Percentiles rank a stretch among this genome's conserved stretches.
phyloP scores from a whole-genome alignment of 257 asterid species.

The Nicotiana tomentosiformis region DNA sequence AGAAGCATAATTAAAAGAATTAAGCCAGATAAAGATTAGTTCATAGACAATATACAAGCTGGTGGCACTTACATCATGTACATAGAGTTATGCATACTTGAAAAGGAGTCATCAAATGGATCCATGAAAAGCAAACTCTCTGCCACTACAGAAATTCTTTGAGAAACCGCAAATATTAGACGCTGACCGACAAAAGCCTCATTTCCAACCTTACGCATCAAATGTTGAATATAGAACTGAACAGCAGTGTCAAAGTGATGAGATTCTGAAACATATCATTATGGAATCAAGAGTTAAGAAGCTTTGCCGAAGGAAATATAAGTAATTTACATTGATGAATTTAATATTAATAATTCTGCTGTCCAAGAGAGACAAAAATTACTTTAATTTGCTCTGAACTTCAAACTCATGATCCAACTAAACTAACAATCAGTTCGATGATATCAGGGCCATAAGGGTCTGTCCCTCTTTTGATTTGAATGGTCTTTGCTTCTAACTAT shows the following conservation, averaged over 20 bases:
- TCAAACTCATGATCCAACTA: background rate
- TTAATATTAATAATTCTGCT: background rate
- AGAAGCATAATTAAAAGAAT: background rate
- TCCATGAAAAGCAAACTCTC: constrained; percentile 86
- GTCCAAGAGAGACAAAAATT: background rate
- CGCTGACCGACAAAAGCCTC: constrained; percentile 80
- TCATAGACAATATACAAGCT: background rate
- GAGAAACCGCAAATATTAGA: constrained; percentile 66
- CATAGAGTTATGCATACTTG: constrained; percentile 59
- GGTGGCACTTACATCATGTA: constrained; percentile 61
- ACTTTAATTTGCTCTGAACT: background rate
- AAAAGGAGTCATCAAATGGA: constrained; percentile 75
- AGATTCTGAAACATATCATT: constrained; percentile 30
- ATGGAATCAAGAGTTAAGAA: background rate
- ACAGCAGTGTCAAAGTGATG: constrained; percentile 27
- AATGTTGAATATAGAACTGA: constrained; percentile 63
- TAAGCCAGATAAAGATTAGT: background rate
- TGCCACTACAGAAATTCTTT: constrained; percentile 67
- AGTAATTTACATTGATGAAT: background rate
- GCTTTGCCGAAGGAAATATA: background rate
- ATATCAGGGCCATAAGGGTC: background rate
- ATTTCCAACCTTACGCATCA: constrained; percentile 82
- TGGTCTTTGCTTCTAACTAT: constrained; percentile 5
- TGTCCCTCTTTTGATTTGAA: background rate
- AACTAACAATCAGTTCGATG: background rate